phyloP scores from a whole-genome alignment of 2,329 filamentous ascomycete species.

The Alternaria hordeiaustralica region DNA sequence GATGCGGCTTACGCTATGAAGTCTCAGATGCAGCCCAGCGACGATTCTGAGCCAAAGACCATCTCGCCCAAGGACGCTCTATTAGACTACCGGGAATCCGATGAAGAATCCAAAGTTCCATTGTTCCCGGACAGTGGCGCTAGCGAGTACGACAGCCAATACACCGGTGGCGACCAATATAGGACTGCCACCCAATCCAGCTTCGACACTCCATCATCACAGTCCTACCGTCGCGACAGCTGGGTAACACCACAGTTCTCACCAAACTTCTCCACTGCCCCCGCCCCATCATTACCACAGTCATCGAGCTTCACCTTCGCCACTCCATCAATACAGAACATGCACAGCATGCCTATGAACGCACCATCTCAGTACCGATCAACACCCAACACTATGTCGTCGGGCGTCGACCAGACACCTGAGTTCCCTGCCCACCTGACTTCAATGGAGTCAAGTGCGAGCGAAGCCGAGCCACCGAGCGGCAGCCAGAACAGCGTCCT shows the following conservation, averaged over 20 bases:
- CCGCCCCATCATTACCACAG: conserved; percentile 36
- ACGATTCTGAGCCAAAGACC: conserved; percentile 68
- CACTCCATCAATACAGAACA: conserved; percentile 49
- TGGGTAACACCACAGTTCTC: conserved; percentile 47
- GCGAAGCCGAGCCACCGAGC: conserved; percentile 57
- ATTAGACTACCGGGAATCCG: conserved; percentile 80
- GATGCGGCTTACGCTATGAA: conserved; percentile 59
- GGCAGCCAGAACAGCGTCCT: conserved; percentile 49
- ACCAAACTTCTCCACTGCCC: conserved; percentile 41
- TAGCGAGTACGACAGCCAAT: conserved; percentile 58
- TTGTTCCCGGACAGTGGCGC: conserved; percentile 72
- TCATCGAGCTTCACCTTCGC: conserved; percentile 56
- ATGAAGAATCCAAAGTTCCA: conserved; percentile 72
- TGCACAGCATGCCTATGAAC: conserved; percentile 42
- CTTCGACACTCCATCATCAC: conserved; percentile 45
- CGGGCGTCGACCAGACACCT: conserved; percentile 54
- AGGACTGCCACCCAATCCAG: conserved; percentile 44
- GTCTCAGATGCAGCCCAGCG: conserved; percentile 46
- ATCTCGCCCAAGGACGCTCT: conserved; percentile 95
- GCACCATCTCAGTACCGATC: conserved; percentile 46
- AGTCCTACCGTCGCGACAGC: conserved; percentile 42
- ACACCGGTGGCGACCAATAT: conserved; percentile 51
- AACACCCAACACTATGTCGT: conserved; percentile 36
- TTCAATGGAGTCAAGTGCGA: conserved; percentile 67
- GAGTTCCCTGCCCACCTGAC: conserved; percentile 66